Percentiles rank a stretch among this genome's conserved stretches.
Conservation (phyloP, 768 basidiomycete genomes). For the Rhizopogon vesiculosus region DNA sequence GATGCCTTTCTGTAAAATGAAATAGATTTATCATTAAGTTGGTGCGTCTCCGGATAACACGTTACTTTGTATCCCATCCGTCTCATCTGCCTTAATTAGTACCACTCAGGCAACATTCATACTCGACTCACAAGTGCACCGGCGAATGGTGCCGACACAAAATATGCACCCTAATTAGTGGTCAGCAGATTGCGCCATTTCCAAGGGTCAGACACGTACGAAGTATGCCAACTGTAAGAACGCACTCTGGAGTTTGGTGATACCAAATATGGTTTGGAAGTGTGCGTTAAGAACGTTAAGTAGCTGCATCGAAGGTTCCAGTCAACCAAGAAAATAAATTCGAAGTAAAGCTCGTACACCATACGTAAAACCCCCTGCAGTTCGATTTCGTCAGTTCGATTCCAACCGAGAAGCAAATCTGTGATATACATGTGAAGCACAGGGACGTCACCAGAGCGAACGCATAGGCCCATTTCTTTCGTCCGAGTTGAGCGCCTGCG, state of each 20-base stretch:
- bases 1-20: conserved; percentile 43
- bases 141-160: conserved; percentile 55
- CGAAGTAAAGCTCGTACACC: conserved; percentile 35
- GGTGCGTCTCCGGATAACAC: neutral
- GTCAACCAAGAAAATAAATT: conserved; percentile 5
- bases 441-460: conserved; percentile 68
- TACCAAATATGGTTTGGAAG: conserved; percentile 66
- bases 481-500: conserved; percentile 34
- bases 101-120: neutral
- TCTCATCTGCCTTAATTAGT: conserved; percentile 39
- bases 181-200: neutral
- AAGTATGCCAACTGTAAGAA: conserved; percentile 73
- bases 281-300: conserved; percentile 68
- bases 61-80: conserved; percentile 60
- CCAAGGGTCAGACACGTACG: conserved; percentile 24
- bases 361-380: conserved; percentile 59
- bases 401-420: neutral
- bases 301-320: conserved; percentile 33
- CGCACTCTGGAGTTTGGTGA: conserved; percentile 66
- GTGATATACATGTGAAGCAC: conserved; percentile 63
- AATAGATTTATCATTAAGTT: neutral
- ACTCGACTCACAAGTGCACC: conserved; percentile 45
- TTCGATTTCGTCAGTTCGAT: neutral
- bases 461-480: conserved; percentile 46
- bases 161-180: conserved; percentile 46